Base-by-base conservation (phyloP, 192 early-diverging fungal genomes). In the Podila minutissima region DNA sequence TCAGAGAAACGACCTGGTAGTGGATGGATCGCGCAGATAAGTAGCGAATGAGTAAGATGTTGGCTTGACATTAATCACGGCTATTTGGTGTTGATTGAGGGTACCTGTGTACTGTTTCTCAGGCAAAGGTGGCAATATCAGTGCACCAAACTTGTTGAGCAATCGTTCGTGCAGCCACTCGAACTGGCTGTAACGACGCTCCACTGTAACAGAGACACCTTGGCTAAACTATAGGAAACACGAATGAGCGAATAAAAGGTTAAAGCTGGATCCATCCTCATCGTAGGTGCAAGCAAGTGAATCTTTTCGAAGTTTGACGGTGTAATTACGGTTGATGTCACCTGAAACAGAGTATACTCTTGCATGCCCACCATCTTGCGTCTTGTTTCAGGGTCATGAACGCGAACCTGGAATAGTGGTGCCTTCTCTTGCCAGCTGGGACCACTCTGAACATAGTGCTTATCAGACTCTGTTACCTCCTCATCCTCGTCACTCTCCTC, bases 371-470 rank as follows among this genome's bases (percentile, higher is more conserved):
- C 84, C 72, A 85, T 76, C 70, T 85, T 85, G 37, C 81, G 75
- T 50, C 81, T 64, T 8, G 75, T 85, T 61, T 85, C 84, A 17
- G 84, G 84, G 41, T 75, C 76, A 70, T 85, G 84, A 8, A 85
- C 81, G 17, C 73, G 31, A 20, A 85, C 75, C 26, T 72, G 77
- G 57, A 85, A 85, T 10, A 79, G 29, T 13, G 81, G 75, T 0
- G 81, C 71, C 67, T 85, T 85, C 59, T 83, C 84, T 20, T 75
- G 69, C 84, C 84, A 85, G 26, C 69, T 85, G 20, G 84, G 84
- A 1, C 84, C 84, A 51, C 67, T 78, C 65, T 82, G 79, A 59
- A 85, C 75, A 29, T 79, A 85, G 53, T 85, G 84, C 69, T 82
- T 85, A 61, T 85, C 84, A 15, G 84, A 82, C 53, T 85, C 84